These are phyloP conservation scores for Coemansia sp. DNA, from an alignment of 192 early-diverging fungal species.

Conservation along the genomic window DNA sequence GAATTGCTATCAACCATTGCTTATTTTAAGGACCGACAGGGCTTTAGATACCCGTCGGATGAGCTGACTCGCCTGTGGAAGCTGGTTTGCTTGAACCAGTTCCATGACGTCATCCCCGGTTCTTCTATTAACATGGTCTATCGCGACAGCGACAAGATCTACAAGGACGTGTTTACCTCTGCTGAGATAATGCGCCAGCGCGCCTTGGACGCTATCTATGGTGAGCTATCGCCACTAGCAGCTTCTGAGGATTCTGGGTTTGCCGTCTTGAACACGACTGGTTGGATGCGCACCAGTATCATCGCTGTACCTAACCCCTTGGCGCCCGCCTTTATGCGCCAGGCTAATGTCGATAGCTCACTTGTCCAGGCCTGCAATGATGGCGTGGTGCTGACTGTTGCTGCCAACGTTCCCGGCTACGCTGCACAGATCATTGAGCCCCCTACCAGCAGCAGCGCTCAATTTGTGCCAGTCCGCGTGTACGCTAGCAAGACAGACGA, in stretches of 20 bases:
- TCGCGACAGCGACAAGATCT: constrained; percentile 69
- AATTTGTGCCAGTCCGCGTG: constrained; percentile 12
- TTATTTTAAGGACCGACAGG: constrained; percentile 9
- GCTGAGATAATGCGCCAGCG: constrained; percentile 48
- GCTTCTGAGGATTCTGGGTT: constrained; percentile 11
- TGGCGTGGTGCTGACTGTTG: constrained; percentile 13
- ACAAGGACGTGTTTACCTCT: constrained; percentile 28
- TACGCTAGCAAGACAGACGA: constrained; percentile 8
- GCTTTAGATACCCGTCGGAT: constrained; percentile 64
- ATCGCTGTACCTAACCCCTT: constrained; percentile 58
- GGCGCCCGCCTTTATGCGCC: neutral
- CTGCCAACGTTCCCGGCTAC: constrained; percentile 30
- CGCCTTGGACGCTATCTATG: constrained; percentile 44
- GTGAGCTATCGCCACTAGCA: neutral
- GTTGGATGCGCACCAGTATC: constrained; percentile 65
- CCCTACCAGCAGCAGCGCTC: neutral
- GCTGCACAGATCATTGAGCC: neutral
- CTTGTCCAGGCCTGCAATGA: constrained; percentile 15
- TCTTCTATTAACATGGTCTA: constrained; percentile 88
- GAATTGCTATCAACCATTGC: constrained; percentile 70
- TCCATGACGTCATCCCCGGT: constrained; percentile 95
- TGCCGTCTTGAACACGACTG: constrained; percentile 61
- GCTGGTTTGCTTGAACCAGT: constrained; percentile 86
- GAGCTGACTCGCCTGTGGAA: constrained; percentile 87
- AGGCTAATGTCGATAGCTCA: neutral